Evolutionary conservation across 2,329 filamentous ascomycete genomes (phyloP).

Genomic region (Fusarium mexicanum): DNA sequence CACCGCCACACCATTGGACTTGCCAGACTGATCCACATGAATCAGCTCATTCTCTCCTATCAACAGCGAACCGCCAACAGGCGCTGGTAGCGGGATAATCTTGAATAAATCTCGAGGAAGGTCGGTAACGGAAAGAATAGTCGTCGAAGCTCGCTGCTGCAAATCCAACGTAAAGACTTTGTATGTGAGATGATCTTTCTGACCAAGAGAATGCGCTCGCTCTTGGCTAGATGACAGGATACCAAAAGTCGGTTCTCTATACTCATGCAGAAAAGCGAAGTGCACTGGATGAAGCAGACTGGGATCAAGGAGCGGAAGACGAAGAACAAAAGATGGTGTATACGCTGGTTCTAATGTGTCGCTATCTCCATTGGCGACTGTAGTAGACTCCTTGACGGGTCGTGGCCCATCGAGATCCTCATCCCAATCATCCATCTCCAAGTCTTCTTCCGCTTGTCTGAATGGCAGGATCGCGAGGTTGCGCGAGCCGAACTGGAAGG

Average conservation of each 20-base stretch:
- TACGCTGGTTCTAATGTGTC: conserved; percentile 72
- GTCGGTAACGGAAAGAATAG: conserved; percentile 84
- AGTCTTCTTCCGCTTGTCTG: conserved; percentile 83
- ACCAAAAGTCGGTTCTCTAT: conserved; percentile 96
- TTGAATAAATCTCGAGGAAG: conserved; percentile 88
- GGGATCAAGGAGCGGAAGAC: conserved; percentile 88
- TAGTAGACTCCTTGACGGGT: conserved; percentile 57
- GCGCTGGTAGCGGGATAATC: conserved; percentile 83
- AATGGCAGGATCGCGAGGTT: conserved; percentile 96
- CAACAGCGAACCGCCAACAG: conserved; percentile 88
- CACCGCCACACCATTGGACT: conserved; percentile 89
- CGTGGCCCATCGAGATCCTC: conserved; percentile 78
- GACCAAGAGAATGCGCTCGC: conserved; percentile 80
- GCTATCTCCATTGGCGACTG: conserved; percentile 49
- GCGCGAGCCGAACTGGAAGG: conserved; percentile 88
- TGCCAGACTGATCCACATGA: conserved; percentile 95
- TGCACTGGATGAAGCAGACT: conserved; percentile 88
- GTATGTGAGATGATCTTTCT: conserved; percentile 88
- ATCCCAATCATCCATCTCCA: conserved; percentile 93
- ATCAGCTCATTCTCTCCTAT: conserved; percentile 91
- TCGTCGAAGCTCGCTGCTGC: conserved; percentile 91
- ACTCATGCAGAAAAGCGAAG: conserved; percentile 93
- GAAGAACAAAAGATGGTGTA: conserved; percentile 90
- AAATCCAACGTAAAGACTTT: conserved; percentile 96
- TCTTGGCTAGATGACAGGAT: conserved; percentile 83